Evolutionary conservation across 768 basidiomycete genomes (phyloP).

Genomic region (Naematelia aurantialba): DNA sequence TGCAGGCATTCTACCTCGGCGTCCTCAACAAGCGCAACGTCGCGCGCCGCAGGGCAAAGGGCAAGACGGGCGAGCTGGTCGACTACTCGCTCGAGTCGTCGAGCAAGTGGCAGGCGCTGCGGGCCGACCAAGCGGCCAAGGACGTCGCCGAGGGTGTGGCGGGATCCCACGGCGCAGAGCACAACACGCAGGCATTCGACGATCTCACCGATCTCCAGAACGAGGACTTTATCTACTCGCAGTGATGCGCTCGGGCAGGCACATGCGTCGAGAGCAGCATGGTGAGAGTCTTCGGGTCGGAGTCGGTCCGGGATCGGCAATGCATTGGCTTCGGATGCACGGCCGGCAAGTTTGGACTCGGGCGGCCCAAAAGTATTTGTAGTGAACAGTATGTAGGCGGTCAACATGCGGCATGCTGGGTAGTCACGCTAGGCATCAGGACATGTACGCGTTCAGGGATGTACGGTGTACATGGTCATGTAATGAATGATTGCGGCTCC

Average conservation of each 20-base stretch:
- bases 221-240: constrained; percentile 39
- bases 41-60: constrained; percentile 12
- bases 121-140: constrained; percentile 9
- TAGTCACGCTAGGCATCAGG: too few relatives aligned
- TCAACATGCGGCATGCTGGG: too few relatives aligned
- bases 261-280: too few relatives aligned
- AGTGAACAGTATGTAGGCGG: too few relatives aligned
- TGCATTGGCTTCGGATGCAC: too few relatives aligned
- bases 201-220: constrained; percentile 40
- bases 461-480: too few relatives aligned
- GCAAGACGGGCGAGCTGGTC: constrained; percentile 20
- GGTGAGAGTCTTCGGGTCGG: too few relatives aligned
- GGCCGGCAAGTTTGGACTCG: too few relatives aligned
- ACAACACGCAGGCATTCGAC: constrained; percentile 22
- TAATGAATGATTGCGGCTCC: too few relatives aligned
- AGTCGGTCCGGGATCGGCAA: background rate
- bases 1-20: constrained; percentile 20
- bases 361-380: too few relatives aligned
- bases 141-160: background rate
- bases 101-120: constrained; percentile 11
- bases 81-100: constrained; percentile 24
- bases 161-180: constrained; percentile 18
- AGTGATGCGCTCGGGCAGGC: too few relatives aligned
- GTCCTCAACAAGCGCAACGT: constrained; percentile 20
- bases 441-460: too few relatives aligned